phyloP scores from a whole-genome alignment of 768 basidiomycete genomes.

The Suillus alpinus region DNA sequence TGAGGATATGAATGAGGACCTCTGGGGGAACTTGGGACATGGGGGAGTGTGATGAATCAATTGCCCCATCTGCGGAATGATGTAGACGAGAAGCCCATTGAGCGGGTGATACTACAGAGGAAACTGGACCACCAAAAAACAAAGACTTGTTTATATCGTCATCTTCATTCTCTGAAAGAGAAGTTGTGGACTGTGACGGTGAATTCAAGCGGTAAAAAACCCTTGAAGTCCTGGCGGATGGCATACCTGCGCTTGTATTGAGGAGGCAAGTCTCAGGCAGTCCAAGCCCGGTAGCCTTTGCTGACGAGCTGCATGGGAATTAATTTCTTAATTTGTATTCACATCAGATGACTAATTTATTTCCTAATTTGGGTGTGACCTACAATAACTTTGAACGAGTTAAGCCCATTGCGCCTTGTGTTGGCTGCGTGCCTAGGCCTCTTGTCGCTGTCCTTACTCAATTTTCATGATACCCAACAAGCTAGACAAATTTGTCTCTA shows the following conservation, averaged over 20 bases:
- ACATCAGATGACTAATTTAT: background rate
- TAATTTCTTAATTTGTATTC: background rate
- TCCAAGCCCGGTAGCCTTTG: constrained; percentile 3
- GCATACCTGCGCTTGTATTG: constrained; percentile 8
- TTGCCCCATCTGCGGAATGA: constrained; percentile 33
- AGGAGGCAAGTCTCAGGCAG: background rate
- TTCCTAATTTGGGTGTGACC: no score
- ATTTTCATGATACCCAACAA: constrained; percentile 17
- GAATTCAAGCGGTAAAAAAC: constrained; percentile 41
- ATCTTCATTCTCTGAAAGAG: constrained; percentile 71
- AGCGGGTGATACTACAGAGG: constrained; percentile 55
- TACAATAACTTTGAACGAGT: background rate
- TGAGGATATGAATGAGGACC: constrained; percentile 89
- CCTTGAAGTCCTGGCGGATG: constrained; percentile 29
- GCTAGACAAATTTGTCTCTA: constrained; percentile 9
- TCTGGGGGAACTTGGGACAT: constrained; percentile 81
- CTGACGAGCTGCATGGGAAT: constrained; percentile 8
- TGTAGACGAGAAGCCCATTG: constrained; percentile 48
- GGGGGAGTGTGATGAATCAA: constrained; percentile 42
- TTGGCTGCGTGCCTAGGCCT: constrained; percentile 4
- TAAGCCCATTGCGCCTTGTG: background rate
- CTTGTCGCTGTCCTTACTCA: background rate
- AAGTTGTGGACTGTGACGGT: constrained; percentile 70
- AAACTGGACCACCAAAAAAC: constrained; percentile 35
- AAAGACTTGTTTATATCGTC: constrained; percentile 56